Base-by-base conservation (phyloP, 768 basidiomycete species). In the Pleurotus ostreatus region DNA sequence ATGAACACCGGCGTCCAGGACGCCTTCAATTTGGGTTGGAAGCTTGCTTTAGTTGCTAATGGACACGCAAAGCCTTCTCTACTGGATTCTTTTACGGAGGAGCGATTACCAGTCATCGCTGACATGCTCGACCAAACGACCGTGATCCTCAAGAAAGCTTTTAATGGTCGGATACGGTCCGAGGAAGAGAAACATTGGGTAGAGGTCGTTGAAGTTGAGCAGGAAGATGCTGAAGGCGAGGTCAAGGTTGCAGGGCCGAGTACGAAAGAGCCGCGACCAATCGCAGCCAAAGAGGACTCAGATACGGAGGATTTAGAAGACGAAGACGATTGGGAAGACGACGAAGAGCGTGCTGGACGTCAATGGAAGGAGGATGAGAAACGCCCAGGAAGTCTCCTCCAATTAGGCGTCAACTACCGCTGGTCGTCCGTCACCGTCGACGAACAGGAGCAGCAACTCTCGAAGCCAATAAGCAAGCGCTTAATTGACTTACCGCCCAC, bases 381-480 rank as follows among this genome's bases (percentile, higher is more conserved):
- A 22, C 55, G 46, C 4, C 38, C 38, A 2, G 63, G 45, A 56
- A 55, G 61, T n/a, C 58, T 75, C 6, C 57, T 61, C 9, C 65
- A 67, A 60, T 64, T 73, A 13, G 70, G 71, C 7, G 65, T 73
- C 44, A 75, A 74, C 53, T 75, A 61, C 48, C 62, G 74, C 6
- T 61, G 57, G 61, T 76, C 74, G 46, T 63, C 65, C 6, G 64
- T 75, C 18, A 66, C 75, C 2, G 39, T 69, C 0, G 72, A 79
- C 60, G 75, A 77, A 55, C 66, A 67, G 34, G 46, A 56, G 23
- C 18, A 56, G n/a, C 22, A 12, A 12, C 62, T 41, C 59, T 58
- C 1, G 61, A 15, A 52, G 56, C 51, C 39, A 55, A 12, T 8
- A n/a, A n/a, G 11, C n/a, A 22, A 26, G 25, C n/a, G 38, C 23